Conservation (phyloP, 805 yeast genomes). For the Metschnikowia similis region DNA sequence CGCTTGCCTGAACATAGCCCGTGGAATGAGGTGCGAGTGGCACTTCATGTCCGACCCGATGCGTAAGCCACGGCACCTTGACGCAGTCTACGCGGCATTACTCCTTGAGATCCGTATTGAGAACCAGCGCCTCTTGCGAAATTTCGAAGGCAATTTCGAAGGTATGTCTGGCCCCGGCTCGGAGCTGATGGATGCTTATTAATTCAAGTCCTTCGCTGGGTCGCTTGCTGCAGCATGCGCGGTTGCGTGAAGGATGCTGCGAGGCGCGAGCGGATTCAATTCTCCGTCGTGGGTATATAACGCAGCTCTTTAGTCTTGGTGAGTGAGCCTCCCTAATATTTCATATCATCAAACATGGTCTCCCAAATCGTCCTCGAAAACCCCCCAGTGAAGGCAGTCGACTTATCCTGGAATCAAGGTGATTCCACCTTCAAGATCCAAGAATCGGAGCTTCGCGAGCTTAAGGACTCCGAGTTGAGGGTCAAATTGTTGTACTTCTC, state of each 20-base stretch:
- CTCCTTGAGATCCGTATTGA: no score
- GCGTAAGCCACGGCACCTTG: no score
- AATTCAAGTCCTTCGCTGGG: neutral
- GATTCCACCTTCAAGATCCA: constrained; percentile 30
- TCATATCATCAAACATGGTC: constrained; percentile 6
- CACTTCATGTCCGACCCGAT: no score
- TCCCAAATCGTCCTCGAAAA: constrained; percentile 20
- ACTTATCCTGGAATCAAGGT: constrained; percentile 18
- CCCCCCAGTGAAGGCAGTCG: constrained; percentile 21
- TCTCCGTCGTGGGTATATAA: constrained; percentile 3
- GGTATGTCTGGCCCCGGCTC: neutral
- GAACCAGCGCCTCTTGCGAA: no score
- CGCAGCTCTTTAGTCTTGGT: neutral
- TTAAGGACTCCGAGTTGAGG: constrained; percentile 39
- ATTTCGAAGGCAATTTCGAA: neutral
- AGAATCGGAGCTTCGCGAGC: constrained; percentile 10
- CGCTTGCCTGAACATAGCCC: no score
- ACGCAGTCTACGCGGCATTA: no score
- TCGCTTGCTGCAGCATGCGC: neutral
- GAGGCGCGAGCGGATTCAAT: constrained; percentile 1
- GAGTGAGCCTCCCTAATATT: neutral
- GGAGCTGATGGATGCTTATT: neutral
- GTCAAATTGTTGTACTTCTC: constrained; percentile 47
- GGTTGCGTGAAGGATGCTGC: neutral
- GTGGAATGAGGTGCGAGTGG: no score